Base-by-base conservation (phyloP, 1,284 basidiomycete genomes). In the Vanrija sp. region DNA sequence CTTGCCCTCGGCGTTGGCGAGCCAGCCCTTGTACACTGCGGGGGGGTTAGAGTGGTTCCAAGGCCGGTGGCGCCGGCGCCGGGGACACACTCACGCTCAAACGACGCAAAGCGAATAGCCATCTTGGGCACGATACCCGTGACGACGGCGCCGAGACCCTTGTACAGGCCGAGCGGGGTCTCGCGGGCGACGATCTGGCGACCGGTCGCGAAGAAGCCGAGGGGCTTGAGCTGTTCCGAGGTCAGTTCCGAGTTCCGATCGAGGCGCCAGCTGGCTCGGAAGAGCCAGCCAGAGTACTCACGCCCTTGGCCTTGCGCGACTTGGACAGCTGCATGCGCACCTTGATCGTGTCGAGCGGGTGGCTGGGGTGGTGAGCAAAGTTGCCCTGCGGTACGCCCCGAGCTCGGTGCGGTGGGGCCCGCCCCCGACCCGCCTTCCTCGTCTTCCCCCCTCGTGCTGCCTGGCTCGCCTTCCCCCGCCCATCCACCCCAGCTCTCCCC, bases 51-150 rank as follows among this genome's bases (percentile, higher is more conserved):
- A 20, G 27, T 9, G 18, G 10, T 4, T 45, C 14, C 9, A 15
- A 8, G 12, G 31, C 14, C 16, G 35, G 22, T 19, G 25, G 7
- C 25, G 6, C n/a, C n/a, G n/a, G n/a, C n/a, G n/a, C n/a, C n/a
- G n/a, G n/a, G n/a, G 8, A 7, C 22, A 19, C 22, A 65, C 75
- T 66, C 52, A 76, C 75, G 80, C 79, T 98, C 95, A 73, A 99
- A 99, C 73, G 88, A 91, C 38, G 96, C 94, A 75, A 98, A 99
- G 41, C 96, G 89, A 71, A 95, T 98, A 49, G 93, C 93, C 96
- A 99, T 99, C 80, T 99, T 99, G 5, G 96, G 96, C 2, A 98
- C 92, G 73, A 99, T 99, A 25, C 93, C 93, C 12, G 91, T 88
- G 20, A 96, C 80, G 36, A 99, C 95, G n/a, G 95, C 95, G 38